These are phyloP conservation scores for Tetragonia tetragonoides DNA, from an alignment of 148 eudicot genomes.

Conservation along the genomic window DNA sequence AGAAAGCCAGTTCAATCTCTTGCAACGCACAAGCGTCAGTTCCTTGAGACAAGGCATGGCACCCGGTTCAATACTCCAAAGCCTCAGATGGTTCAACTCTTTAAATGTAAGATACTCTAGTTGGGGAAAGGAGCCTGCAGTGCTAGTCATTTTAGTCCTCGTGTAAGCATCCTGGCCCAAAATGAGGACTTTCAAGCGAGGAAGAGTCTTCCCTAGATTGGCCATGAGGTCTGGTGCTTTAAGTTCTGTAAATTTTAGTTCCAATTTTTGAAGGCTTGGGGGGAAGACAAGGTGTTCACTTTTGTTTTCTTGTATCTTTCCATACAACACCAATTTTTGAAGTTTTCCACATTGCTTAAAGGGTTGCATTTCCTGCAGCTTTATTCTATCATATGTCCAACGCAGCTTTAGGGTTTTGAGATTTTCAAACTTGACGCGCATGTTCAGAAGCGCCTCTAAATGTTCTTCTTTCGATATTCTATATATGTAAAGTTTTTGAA, in stretches of 20 bases:
- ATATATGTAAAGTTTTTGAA: neutral
- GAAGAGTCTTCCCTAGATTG: neutral
- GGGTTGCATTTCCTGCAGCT: neutral
- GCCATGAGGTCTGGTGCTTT: neutral
- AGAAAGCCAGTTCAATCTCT: neutral
- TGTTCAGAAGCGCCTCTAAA: neutral
- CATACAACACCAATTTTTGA: neutral
- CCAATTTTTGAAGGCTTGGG: neutral
- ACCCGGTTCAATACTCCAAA: slow-evolving; percentile 2
- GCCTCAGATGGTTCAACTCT: neutral
- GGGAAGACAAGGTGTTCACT: neutral
- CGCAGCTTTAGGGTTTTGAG: neutral
- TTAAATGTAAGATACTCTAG: neutral
- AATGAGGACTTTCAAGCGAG: neutral
- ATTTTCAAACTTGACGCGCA: neutral
- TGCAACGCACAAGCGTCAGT: neutral
- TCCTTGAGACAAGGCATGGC: slow-evolving; percentile 3
- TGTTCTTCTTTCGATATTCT: neutral
- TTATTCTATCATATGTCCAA: neutral
- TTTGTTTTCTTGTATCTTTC: neutral
- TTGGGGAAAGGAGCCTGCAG: neutral
- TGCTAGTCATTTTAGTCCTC: neutral
- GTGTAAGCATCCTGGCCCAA: neutral
- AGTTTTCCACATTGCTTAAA: neutral
- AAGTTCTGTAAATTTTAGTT: neutral